Conservation (phyloP, 371 early-diverging fungal genomes). For the Mucor circinelloides region DNA sequence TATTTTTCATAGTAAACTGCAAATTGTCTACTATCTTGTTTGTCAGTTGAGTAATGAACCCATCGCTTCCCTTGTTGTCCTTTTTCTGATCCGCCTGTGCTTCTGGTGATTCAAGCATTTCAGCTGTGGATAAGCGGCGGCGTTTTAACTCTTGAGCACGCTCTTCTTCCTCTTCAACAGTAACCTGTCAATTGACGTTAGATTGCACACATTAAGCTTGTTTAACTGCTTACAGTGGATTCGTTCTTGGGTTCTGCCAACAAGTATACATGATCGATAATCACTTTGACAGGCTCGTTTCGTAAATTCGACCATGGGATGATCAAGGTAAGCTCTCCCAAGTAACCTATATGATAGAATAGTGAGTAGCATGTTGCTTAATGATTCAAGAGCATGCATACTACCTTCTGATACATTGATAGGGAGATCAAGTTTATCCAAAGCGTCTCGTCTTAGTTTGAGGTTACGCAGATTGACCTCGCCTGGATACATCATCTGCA, state of each 20-base stretch:
- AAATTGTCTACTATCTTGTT: slow-evolving; percentile 88
- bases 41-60: slow-evolving; percentile 68
- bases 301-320: slow-evolving; percentile 92
- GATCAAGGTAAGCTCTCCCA: slow-evolving; percentile 78
- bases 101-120: slow-evolving; percentile 52
- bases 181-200: slow-evolving; percentile 25
- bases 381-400: too few relatives aligned
- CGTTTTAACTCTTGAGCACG: slow-evolving; percentile 80
- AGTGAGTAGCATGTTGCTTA: too few relatives aligned
- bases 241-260: slow-evolving; percentile 76
- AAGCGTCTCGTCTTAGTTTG: slow-evolving; percentile 72
- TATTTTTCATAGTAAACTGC: slow-evolving; percentile 85
- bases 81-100: slow-evolving; percentile 55
- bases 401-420: slow-evolving; percentile 84
- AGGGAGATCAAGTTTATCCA: slow-evolving; percentile 85
- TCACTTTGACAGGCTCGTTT: slow-evolving; percentile 79
- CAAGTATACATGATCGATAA: slow-evolving; percentile 76
- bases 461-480: slow-evolving; percentile 83
- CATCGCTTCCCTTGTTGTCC: slow-evolving; percentile 60
- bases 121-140: slow-evolving; percentile 81
- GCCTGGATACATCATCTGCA: slow-evolving; percentile 45
- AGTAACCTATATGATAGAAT: slow-evolving; percentile 60
- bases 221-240: slow-evolving; percentile 27
- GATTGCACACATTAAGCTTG: background rate
- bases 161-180: slow-evolving; percentile 79